phyloP scores from a whole-genome alignment of 73 alveolate species.

The Stentor coeruleus region DNA sequence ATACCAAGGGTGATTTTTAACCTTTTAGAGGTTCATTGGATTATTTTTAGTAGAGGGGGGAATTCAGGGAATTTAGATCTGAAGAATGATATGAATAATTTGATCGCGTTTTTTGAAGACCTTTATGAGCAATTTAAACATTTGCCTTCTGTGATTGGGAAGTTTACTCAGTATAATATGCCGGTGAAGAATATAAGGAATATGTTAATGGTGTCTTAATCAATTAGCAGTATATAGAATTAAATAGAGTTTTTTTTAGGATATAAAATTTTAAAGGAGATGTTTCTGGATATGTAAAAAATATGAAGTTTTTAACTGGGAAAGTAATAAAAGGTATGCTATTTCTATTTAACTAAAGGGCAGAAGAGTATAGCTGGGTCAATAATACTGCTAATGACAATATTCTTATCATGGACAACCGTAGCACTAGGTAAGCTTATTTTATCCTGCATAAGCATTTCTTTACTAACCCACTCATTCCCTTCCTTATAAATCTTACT shows the following conservation, averaged over 20 bases:
- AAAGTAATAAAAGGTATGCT: too few species aligned
- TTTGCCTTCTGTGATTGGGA: not conserved
- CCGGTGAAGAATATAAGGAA: too few species aligned
- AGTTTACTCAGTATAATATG: too few species aligned
- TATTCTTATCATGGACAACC: not conserved
- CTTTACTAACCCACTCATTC: not conserved
- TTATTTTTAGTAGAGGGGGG: not conserved
- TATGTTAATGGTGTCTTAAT: too few species aligned
- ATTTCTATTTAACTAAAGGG: too few species aligned
- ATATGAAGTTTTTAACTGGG: too few species aligned
- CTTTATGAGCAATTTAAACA: not conserved
- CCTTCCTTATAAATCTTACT: not conserved
- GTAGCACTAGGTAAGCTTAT: not conserved
- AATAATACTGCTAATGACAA: not conserved
- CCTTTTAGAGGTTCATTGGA: not conserved
- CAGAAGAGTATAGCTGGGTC: not conserved
- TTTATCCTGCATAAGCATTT: not conserved
- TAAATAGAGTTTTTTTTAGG: too few species aligned
- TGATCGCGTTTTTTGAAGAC: not conserved
- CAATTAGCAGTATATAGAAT: too few species aligned
- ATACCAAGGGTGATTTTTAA: not conserved
- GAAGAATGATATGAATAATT: not conserved
- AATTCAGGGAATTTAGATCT: not conserved
- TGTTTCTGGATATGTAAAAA: too few species aligned
- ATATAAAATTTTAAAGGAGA: too few species aligned